Evolutionary conservation across 108 stramenopile genomes (phyloP), one percentile per base, ranked within the genome.

Genomic region (Epithemia pelagica): DNA sequence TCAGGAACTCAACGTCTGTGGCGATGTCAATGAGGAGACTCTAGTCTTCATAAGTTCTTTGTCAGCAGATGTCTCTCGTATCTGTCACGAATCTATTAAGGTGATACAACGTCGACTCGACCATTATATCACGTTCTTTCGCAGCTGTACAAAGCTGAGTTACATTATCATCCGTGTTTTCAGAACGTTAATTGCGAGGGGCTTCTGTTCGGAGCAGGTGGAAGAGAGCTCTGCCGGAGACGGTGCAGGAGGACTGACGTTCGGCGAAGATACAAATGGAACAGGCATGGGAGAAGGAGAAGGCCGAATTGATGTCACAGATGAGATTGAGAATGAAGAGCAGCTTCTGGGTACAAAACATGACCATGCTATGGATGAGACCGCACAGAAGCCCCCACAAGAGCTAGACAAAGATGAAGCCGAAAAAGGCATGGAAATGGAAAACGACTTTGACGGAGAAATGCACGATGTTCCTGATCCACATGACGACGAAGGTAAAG

Each of bases 261-360:
- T 96, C 64, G 94, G 92, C 58, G 96, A 98, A 52, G 96, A 98
- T 59, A 84, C 91, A 0, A 97, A 98, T 64, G 99, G 99, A 28
- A 98, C 96, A 0, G 99, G 99, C 21, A 98, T 99, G 97, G 99
- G 99, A 1, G 96, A 97, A 78, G 99, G 99, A 21, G 96, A 97
- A 23, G 96, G 92, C 30, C 79, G 89, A 46, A 91, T 94, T 54
- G 99, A 99, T 72, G 97, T 99, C 0, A 96, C 93, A 1, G 96
- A 98, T 65, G 89, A 99, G 62, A 86, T 99, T 21, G 96, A 97
- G 58, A 93, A 95, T 67, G 99, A 98, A 71, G 99, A 98, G 37
- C 97, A 98, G 71, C 81, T 98, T 15, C 72, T 97, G 10, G 99
- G 97, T 0, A 70, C 95, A 29, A 95, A 98, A 76, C 84, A 77